Evolutionary conservation across 306 rosid species (phyloP), one percentile per base, ranked within the genome.

Genomic region (Alnus glutinosa): DNA sequence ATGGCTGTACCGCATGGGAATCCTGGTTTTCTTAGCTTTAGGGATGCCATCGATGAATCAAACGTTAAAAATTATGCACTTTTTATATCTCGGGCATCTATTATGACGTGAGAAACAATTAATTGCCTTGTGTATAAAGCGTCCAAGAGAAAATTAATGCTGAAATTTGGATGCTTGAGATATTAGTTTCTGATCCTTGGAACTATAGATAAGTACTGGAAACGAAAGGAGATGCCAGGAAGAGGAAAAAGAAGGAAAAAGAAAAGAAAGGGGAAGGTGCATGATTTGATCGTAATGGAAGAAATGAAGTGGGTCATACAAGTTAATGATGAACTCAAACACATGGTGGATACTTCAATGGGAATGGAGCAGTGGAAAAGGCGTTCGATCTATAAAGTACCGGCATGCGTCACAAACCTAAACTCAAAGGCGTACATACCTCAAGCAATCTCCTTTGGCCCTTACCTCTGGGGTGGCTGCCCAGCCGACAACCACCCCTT

Each of bases 371-470:
- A 36, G 18, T 36, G 48, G 48, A 36, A 64, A 34, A 64, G 6
- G 5, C 23, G 11, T 71, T 85, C 86, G 4, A 89, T 90, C 10
- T 90, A 85, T 84, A 66, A 66, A 75, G 12, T 89, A 11, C 95
- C 92, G 0, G 1, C 75, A 4, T 15, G 57, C 71, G 50, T 89
- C 7, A 78, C 70, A 0, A 63, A 73, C 0, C 10, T 74, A 8
- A 77, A 81, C 11, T 10, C 57, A 39, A 79, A 75, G 14, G 91
- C 88, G 67, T 87, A 78, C 81, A 71, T 11, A 11, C 91, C 92
- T 9, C 84, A 82, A 55, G 32, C 78, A 32, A 88, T 87, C 80
- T 85, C 92, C 1, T 84, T 90, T 15, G 92, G 92, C 32, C 91
- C 95, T 50, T 89, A 84, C 70, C 91, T 23, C 28, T 23, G 28